phyloP scores from a whole-genome alignment of 202 grass and related monocot genomes.

The Saccharum hybrid region DNA sequence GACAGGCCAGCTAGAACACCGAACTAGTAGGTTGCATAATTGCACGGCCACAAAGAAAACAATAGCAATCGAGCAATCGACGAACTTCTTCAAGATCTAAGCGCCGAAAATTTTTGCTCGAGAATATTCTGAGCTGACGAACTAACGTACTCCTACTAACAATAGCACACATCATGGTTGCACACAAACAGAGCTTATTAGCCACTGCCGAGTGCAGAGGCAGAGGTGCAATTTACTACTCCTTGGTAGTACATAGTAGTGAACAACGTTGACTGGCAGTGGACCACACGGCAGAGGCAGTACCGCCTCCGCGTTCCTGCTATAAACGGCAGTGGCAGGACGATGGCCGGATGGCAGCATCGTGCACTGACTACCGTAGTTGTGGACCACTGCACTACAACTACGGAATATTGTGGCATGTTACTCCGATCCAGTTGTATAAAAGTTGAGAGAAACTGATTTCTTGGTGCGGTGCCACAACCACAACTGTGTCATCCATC shows the following conservation, averaged over 20 bases:
- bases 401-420: background rate
- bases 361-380: conserved; percentile 21
- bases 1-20: conserved; percentile 17
- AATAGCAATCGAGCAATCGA: background rate
- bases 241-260: background rate
- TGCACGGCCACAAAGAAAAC: background rate
- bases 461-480: background rate
- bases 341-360: conserved; percentile 20
- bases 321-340: background rate
- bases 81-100: background rate
- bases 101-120: background rate
- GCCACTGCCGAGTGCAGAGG: background rate
- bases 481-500: background rate
- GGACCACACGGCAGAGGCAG: conserved; percentile 6
- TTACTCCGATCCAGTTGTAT: no score
- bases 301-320: background rate
- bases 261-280: conserved; percentile 17
- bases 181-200: background rate
- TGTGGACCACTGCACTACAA: conserved; percentile 12
- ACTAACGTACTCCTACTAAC: background rate
- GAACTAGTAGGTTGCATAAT: conserved; percentile 23
- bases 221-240: background rate
- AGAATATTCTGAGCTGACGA: background rate
- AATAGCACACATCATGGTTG: background rate
- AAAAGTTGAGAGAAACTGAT: background rate